Evolutionary conservation across 805 yeast genomes (phyloP).

Genomic region (Nakazawaea wickerhamii): DNA sequence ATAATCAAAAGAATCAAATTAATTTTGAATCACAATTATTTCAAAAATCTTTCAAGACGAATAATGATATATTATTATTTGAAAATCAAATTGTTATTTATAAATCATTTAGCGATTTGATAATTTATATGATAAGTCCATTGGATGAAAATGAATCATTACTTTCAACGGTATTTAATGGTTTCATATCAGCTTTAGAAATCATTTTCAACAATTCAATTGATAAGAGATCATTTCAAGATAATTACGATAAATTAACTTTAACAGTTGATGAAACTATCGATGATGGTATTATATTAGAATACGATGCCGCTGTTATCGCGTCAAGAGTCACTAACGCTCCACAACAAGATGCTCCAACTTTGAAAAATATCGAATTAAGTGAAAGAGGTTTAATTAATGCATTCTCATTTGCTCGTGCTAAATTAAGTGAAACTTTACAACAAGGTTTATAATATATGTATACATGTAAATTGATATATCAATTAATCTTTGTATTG

Average conservation of each 20-base stretch:
- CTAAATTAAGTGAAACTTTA: slow-evolving; percentile 43
- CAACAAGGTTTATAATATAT: slow-evolving; percentile 31
- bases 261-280: slow-evolving; percentile 87
- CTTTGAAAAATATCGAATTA: slow-evolving; percentile 55
- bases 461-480: too few relatives aligned
- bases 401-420: slow-evolving; percentile 85
- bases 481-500: too few relatives aligned
- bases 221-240: slow-evolving; percentile 74
- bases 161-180: slow-evolving; percentile 68
- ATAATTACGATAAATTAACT: slow-evolving; percentile 78
- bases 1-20: slow-evolving; percentile 52
- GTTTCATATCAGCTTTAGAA: slow-evolving; percentile 76
- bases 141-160: slow-evolving; percentile 82
- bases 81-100: slow-evolving; percentile 81
- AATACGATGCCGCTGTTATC: slow-evolving; percentile 81
- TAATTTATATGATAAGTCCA: slow-evolving; percentile 66
- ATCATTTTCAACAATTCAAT: slow-evolving; percentile 63
- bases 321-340: slow-evolving; percentile 89
- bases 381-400: slow-evolving; percentile 73
- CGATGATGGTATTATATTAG: slow-evolving; percentile 90
- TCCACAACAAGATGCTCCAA: slow-evolving; percentile 61
- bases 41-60: slow-evolving; percentile 71
- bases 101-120: slow-evolving; percentile 74
- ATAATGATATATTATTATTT: slow-evolving; percentile 73
- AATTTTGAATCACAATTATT: slow-evolving; percentile 72